Percentiles rank a stretch among this genome's conserved stretches.
These are phyloP conservation scores for Aspergillus nomiae DNA, from an alignment of 2,329 filamentous ascomycete genomes.

Conservation along the genomic window DNA sequence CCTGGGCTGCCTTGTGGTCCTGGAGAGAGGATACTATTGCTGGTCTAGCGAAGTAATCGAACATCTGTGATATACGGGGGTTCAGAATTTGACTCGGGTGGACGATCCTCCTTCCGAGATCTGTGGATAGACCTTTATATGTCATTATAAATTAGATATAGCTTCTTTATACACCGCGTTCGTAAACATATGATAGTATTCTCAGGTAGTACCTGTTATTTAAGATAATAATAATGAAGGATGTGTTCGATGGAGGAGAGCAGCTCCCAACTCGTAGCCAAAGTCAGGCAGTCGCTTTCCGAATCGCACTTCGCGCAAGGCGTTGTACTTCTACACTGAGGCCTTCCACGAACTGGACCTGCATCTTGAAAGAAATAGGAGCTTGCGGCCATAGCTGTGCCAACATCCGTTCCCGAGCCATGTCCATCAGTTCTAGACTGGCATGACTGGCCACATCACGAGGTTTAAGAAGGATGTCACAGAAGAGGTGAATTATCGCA, in stretches of 20 bases:
- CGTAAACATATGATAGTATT: too few relatives aligned
- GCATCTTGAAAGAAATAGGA: neutral
- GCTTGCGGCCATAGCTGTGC: constrained; percentile 5
- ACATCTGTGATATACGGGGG: too few relatives aligned
- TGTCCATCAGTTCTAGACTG: constrained; percentile 7
- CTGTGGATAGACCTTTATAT: too few relatives aligned
- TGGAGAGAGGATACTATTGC: constrained; percentile 2
- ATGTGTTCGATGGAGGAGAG: too few relatives aligned
- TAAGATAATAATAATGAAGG: too few relatives aligned
- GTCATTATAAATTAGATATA: too few relatives aligned
- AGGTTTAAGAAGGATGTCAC: constrained; percentile 13
- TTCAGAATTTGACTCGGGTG: too few relatives aligned
- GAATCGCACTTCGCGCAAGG: constrained; percentile 10
- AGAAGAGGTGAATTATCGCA: constrained; percentile 13
- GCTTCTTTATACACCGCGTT: too few relatives aligned
- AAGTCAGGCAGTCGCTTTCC: neutral
- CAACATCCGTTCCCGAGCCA: neutral
- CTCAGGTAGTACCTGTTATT: neutral
- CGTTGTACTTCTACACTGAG: constrained; percentile 12
- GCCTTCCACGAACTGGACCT: constrained; percentile 10
- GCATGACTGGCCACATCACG: neutral
- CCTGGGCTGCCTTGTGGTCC: constrained; percentile 5
- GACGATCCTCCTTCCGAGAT: too few relatives aligned
- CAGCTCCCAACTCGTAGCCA: too few relatives aligned
- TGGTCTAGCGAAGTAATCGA: too few relatives aligned